Evolutionary conservation across 352 stramenopile genomes (phyloP).

Genomic region (Aphanomyces stellatus): DNA sequence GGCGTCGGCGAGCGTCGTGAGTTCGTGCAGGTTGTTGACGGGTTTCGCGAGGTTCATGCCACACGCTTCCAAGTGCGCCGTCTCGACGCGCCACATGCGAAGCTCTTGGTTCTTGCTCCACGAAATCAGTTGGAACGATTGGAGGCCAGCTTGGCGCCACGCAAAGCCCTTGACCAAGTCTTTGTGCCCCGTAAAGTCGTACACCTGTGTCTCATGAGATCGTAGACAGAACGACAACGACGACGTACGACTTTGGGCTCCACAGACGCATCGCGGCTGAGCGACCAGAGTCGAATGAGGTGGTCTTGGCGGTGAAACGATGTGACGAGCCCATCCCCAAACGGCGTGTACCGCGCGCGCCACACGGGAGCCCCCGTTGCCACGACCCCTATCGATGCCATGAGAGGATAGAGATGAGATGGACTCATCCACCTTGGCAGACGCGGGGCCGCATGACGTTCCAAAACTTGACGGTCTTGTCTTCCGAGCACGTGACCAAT

Average conservation of each 20-base stretch:
- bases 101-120: conserved; percentile 78
- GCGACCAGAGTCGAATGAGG: conserved; percentile 52
- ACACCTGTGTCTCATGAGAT: conserved; percentile 25
- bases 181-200: conserved; percentile 51
- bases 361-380: conserved; percentile 54
- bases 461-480: conserved; percentile 82
- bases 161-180: conserved; percentile 59
- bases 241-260: conserved; percentile 16
- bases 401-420: background rate
- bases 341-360: conserved; percentile 65
- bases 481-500: conserved; percentile 77
- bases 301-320: conserved; percentile 57
- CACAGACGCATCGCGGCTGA: conserved; percentile 29
- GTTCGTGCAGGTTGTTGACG: conserved; percentile 25
- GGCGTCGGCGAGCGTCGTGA: conserved; percentile 26
- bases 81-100: conserved; percentile 59
- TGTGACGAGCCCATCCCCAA: conserved; percentile 74
- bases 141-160: conserved; percentile 39
- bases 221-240: conserved; percentile 27
- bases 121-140: conserved; percentile 59
- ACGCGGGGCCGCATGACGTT: conserved; percentile 51
- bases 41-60: conserved; percentile 20
- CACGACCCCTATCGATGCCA: conserved; percentile 28
- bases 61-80: conserved; percentile 49
- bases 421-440: conserved; percentile 37